Conservation (phyloP, 1,284 basidiomycete species). For the Omphalotus olearius region DNA sequence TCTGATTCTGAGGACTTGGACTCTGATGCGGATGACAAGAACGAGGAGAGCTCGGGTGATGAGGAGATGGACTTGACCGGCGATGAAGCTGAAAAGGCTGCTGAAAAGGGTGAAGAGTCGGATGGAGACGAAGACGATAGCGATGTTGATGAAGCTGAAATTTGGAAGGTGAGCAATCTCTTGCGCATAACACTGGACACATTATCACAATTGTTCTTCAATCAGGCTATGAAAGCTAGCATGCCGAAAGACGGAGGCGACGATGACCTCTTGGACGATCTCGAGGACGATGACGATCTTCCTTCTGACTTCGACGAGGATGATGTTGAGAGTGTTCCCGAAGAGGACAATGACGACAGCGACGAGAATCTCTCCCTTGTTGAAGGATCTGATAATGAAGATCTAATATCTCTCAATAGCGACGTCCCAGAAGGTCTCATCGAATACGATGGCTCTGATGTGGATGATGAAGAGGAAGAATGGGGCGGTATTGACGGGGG, state of each 20-base stretch:
- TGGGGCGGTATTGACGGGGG: slow-evolving; percentile 44
- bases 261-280: slow-evolving; percentile 37
- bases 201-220: slow-evolving; percentile 1
- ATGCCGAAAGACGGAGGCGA: slow-evolving; percentile 60
- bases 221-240: slow-evolving; percentile 78
- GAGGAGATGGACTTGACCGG: slow-evolving; percentile 39
- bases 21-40: slow-evolving; percentile 25
- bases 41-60: slow-evolving; percentile 22
- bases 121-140: slow-evolving; percentile 30
- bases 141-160: slow-evolving; percentile 51
- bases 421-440: slow-evolving; percentile 53
- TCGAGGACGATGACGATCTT: slow-evolving; percentile 33
- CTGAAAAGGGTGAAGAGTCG: slow-evolving; percentile 21
- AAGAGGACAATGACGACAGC: slow-evolving; percentile 26
- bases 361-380: slow-evolving; percentile 48
- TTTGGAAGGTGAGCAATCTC: slow-evolving; percentile 72
- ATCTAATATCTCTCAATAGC: slow-evolving; percentile 56
- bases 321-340: slow-evolving; percentile 29
- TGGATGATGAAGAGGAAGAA: slow-evolving; percentile 45
- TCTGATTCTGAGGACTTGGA: slow-evolving; percentile 23
- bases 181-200: slow-evolving; percentile 2
- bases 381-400: slow-evolving; percentile 67
- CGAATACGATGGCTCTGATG: slow-evolving; percentile 51
- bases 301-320: slow-evolving; percentile 30
- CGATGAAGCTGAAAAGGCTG: slow-evolving; percentile 34